Base-by-base conservation (phyloP, 1,139 yeast species). In the Geotrichum candidum region DNA sequence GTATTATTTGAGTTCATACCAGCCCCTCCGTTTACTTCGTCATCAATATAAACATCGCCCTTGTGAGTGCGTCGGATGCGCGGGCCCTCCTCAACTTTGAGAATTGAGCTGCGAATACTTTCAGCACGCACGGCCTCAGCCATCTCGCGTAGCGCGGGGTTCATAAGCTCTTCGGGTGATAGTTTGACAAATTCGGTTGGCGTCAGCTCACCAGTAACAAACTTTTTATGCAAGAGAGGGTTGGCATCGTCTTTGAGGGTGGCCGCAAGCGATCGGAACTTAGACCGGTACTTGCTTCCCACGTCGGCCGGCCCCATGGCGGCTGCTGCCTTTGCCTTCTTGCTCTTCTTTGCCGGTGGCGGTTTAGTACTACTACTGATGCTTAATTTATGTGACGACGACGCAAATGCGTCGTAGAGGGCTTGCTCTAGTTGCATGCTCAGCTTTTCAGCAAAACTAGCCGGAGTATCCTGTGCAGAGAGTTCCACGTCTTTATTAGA, bases 41-140 rank as follows among this genome's bases (percentile, higher is more conserved):
- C 78, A 60, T 87, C 94, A n/a, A 88, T 79, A 51, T 88, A 74
- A 68, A 89, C 94, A 65, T 90, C 97, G 38, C 96, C 96, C 71
- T 88, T 89, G 70, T 89, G 96, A 1, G 96, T 89, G 68, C 90
- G 78, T 67, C 91, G 80, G 61, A 89, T 84, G 58, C 86, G 78
- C 33, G 89, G 89, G 54, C 78, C 82, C 45, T 82, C 83, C 25
- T 69, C 73, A 5, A 77, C 82, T 56, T 84, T 84, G 53, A 88
- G 74, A 10, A 88, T 87, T 2, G 88, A 80, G 60, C 87, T 84
- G 38, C 84, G 78, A 54, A 87, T 82, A 53, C 87, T 82, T 69
- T 87, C 88, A 64, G 83, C 82, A 58, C 88, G 82, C n/a, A 88
- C 89, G 61, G 83, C 82, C 65, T 85, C 88, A 18, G 91, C 92